Percentiles rank a stretch among this genome's conserved stretches.
phyloP scores from a whole-genome alignment of 768 basidiomycete species.

The Suillus discolor region DNA sequence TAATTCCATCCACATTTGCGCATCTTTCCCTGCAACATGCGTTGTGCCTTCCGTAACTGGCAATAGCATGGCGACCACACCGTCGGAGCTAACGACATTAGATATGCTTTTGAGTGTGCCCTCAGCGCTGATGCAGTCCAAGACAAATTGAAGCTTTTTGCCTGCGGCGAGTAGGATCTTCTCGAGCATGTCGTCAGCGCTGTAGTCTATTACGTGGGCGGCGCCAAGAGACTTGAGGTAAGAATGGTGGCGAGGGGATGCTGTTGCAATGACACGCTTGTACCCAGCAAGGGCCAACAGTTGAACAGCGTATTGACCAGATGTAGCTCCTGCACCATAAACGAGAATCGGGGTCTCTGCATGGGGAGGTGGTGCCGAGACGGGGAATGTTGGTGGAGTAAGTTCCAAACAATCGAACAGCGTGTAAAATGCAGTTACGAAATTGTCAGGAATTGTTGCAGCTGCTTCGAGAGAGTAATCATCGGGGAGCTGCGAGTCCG shows the following conservation, averaged over 20 bases:
- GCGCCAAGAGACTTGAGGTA: constrained; percentile 45
- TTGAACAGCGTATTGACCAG: constrained; percentile 41
- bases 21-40: constrained; percentile 16
- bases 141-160: constrained; percentile 32
- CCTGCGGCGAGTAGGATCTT: constrained; percentile 38
- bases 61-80: constrained; percentile 44
- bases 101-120: constrained; percentile 39
- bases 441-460: constrained; percentile 45
- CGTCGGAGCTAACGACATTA: constrained; percentile 39
- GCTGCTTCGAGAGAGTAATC: constrained; percentile 39
- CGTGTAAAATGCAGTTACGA: constrained; percentile 43
- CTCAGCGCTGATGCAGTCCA: constrained; percentile 44
- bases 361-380: constrained; percentile 29
- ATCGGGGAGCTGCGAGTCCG: constrained; percentile 41
- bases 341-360: constrained; percentile 41
- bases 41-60: constrained; percentile 46
- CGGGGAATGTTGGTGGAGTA: constrained; percentile 35
- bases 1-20: constrained; percentile 35
- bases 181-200: constrained; percentile 35
- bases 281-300: constrained; percentile 47
- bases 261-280: constrained; percentile 44
- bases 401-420: constrained; percentile 41
- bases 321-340: constrained; percentile 46
- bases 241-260: constrained; percentile 41
- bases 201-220: constrained; percentile 43